These are phyloP conservation scores for Phellopilus nigrolimitatus DNA, from an alignment of 1,284 basidiomycete species.

Conservation along the genomic window DNA sequence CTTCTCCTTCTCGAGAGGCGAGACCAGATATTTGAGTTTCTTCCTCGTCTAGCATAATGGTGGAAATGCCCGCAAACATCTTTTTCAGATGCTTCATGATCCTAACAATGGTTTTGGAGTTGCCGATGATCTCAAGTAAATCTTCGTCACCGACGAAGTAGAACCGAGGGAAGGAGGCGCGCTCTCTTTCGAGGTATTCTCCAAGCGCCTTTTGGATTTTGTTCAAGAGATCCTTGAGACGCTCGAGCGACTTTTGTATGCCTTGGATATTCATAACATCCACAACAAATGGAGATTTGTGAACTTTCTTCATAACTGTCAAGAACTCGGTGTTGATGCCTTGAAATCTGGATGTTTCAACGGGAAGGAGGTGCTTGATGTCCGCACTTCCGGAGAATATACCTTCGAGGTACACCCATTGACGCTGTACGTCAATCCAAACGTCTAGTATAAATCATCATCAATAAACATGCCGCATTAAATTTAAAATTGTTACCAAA, in stretches of 20 bases:
- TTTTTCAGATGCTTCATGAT: conserved; percentile 99
- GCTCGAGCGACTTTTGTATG: conserved; percentile 96
- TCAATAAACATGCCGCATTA: conserved; percentile 9
- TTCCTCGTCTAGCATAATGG: conserved; percentile 85
- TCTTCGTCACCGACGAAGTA: conserved; percentile 99
- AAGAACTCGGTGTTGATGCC: conserved; percentile 99
- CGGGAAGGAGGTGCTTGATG: conserved; percentile 96
- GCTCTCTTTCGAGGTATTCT: conserved; percentile 97
- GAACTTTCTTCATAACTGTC: conserved; percentile 98
- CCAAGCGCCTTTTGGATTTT: conserved; percentile 99
- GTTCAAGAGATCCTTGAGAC: conserved; percentile 90
- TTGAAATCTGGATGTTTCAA: conserved; percentile 95
- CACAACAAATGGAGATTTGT: conserved; percentile 96
- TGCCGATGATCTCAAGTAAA: conserved; percentile 97
- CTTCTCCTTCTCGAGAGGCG: conserved; percentile 93
- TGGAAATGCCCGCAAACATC: conserved; percentile 99
- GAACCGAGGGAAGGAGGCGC: conserved; percentile 97
- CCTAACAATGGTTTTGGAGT: conserved; percentile 96
- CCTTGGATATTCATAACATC: conserved; percentile 97
- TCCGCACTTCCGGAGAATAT: conserved; percentile 99
- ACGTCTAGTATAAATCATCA: conserved; percentile 59
- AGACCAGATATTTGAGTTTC: conserved; percentile 85
- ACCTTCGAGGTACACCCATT: conserved; percentile 99
- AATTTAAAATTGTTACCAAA: conserved; percentile 60
- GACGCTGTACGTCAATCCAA: conserved; percentile 99